A percentile compares a stretch with the other conserved stretches of the same genome.
phyloP scores from a whole-genome alignment of 2,329 filamentous ascomycete genomes.

The Calonectria honghensis region DNA sequence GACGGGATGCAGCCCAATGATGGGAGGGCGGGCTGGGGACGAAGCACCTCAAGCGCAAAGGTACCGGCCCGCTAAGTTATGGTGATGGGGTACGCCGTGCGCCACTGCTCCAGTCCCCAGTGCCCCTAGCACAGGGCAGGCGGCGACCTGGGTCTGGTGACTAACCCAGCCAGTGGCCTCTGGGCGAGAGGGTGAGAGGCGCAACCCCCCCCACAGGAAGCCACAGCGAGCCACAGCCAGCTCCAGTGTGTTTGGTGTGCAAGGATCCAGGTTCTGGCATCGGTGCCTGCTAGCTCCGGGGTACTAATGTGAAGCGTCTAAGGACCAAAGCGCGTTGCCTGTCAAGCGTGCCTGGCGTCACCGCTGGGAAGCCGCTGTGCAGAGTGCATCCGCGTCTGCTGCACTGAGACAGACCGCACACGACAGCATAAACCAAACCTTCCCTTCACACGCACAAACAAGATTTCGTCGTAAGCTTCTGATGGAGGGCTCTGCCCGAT shows the following conservation, averaged over 20 bases:
- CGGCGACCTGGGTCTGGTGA: slow-evolving; percentile 29
- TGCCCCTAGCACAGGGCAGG: slow-evolving; percentile 25
- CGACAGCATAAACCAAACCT: slow-evolving; percentile 14
- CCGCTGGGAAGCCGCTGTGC: slow-evolving; percentile 12
- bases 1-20: slow-evolving; percentile 13
- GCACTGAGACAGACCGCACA: background rate
- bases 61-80: slow-evolving; percentile 18
- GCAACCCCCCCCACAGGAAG: background rate
- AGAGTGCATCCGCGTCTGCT: slow-evolving; percentile 19
- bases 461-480: slow-evolving; percentile 25
- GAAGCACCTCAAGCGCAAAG: slow-evolving; percentile 22
- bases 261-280: slow-evolving; percentile 14
- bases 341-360: slow-evolving; percentile 20
- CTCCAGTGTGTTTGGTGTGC: slow-evolving; percentile 9
- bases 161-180: slow-evolving; percentile 10
- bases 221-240: slow-evolving; percentile 17
- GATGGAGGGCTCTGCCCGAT: slow-evolving; percentile 23
- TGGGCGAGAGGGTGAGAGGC: slow-evolving; percentile 1
- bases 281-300: slow-evolving; percentile 19
- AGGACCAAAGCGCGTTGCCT: slow-evolving; percentile 4
- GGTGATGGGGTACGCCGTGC: slow-evolving; percentile 19
- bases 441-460: slow-evolving; percentile 3
- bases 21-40: slow-evolving; percentile 13
- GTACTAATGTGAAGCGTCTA: slow-evolving; percentile 24
- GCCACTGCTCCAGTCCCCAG: slow-evolving; percentile 24